phyloP scores from a whole-genome alignment of 139 green algal species.

The Deuterostichococcus epilithicus region DNA sequence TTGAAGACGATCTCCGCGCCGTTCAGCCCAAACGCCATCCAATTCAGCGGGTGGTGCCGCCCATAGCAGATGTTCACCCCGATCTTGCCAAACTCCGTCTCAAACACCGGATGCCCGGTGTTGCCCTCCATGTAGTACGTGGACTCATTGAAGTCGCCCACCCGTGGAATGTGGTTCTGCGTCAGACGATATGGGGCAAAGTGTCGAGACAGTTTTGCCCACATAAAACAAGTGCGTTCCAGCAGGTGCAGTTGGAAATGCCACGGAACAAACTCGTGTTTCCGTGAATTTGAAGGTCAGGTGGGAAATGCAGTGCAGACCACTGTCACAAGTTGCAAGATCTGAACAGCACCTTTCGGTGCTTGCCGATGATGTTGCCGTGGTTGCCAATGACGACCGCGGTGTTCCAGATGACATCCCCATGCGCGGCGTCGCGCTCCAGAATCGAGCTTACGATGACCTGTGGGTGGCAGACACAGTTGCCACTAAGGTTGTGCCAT shows the following conservation, averaged over 20 bases:
- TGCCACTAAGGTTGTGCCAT: slow-evolving; percentile 7
- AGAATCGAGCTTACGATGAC: slow-evolving; percentile 92
- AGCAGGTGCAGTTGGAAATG: not conserved
- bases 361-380: slow-evolving; percentile 87
- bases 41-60: slow-evolving; percentile 96
- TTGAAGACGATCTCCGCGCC: slow-evolving; percentile 98
- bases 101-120: slow-evolving; percentile 86
- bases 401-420: slow-evolving; percentile 94
- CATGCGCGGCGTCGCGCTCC: slow-evolving; percentile 79
- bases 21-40: slow-evolving; percentile 93
- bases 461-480: slow-evolving; percentile 50
- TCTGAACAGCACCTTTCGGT: slow-evolving; percentile 68
- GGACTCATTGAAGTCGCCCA: slow-evolving; percentile 97
- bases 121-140: slow-evolving; percentile 98
- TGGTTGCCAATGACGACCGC: slow-evolving; percentile 92
- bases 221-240: no score
- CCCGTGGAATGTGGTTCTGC: slow-evolving; percentile 96
- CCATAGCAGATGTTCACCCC: slow-evolving; percentile 99
- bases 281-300: no score
- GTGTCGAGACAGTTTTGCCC: no score
- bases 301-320: no score
- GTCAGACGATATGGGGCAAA: not conserved
- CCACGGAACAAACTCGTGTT: no score
- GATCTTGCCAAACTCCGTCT: slow-evolving; percentile 86
- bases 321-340: not conserved